phyloP scores from a whole-genome alignment of 441 rosid genomes.

The Syzygium malaccense region DNA sequence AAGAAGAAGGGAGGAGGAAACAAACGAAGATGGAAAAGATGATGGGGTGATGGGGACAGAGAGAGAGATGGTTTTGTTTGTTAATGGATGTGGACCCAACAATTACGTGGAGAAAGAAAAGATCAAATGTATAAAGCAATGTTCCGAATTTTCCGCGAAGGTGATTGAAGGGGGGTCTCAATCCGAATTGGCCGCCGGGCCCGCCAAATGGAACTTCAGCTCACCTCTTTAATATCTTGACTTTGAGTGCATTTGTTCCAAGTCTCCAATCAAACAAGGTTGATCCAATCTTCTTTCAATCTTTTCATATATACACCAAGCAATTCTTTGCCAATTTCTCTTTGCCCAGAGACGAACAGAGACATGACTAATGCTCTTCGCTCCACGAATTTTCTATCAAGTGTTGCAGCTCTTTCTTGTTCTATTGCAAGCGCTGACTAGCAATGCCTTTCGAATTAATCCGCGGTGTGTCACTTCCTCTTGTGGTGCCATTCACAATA shows the following conservation, averaged over 20 bases:
- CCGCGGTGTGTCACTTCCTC: background rate
- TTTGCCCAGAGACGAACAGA: background rate
- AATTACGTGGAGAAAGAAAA: no score
- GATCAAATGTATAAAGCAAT: no score
- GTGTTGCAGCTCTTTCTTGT: background rate
- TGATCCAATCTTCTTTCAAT: background rate
- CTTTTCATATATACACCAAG: background rate
- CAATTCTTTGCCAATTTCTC: background rate
- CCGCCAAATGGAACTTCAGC: background rate
- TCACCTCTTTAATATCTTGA: no score
- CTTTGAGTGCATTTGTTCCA: background rate
- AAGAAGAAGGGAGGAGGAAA: no score
- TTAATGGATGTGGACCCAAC: no score
- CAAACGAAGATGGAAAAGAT: no score
- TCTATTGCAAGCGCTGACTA: fast-evolving
- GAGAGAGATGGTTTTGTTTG: no score
- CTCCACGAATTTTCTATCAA: background rate
- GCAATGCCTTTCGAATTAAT: fast-evolving
- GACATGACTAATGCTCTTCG: background rate
- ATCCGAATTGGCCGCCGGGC: background rate
- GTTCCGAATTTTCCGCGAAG: no score
- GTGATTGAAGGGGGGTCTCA: no score
- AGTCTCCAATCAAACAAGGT: background rate
- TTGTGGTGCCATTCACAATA: fast-evolving
- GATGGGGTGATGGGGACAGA: no score